phyloP scores from a whole-genome alignment of 2,329 filamentous ascomycete species.

The Helicocarpus griseus region DNA sequence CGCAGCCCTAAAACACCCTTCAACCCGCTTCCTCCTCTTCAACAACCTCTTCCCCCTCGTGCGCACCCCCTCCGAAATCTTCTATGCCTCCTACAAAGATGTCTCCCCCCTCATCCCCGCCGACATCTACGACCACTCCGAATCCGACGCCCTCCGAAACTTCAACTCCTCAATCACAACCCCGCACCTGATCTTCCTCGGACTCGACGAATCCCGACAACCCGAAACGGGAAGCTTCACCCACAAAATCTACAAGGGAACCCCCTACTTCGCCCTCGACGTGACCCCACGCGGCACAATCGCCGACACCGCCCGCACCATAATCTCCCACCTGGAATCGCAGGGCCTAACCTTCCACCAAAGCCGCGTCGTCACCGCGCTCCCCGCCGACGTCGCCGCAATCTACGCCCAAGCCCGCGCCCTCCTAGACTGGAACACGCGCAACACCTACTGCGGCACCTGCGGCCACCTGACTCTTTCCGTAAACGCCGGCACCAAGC shows the following conservation, averaged over 20 bases:
- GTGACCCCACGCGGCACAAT: slow-evolving; percentile 62
- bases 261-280: slow-evolving; percentile 83
- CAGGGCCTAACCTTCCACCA: slow-evolving; percentile 57
- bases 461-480: slow-evolving; percentile 72
- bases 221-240: slow-evolving; percentile 32
- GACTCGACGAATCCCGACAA: slow-evolving; percentile 61
- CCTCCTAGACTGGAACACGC: slow-evolving; percentile 85
- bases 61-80: slow-evolving; percentile 50
- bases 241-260: slow-evolving; percentile 58
- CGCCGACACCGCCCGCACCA: slow-evolving; percentile 48
- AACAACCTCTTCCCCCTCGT: slow-evolving; percentile 68
- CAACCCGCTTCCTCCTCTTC: slow-evolving; percentile 61
- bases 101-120: slow-evolving; percentile 60
- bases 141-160: slow-evolving; percentile 60
- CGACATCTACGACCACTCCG: slow-evolving; percentile 59
- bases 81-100: slow-evolving; percentile 59
- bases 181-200: slow-evolving; percentile 74
- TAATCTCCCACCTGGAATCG: slow-evolving; percentile 52
- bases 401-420: slow-evolving; percentile 84
- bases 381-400: slow-evolving; percentile 61
- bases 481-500: slow-evolving; percentile 36
- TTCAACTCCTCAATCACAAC: slow-evolving; percentile 62
- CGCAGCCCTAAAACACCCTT: slow-evolving; percentile 38
- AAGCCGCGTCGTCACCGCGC: slow-evolving; percentile 53
- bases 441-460: slow-evolving; percentile 83